phyloP scores from a whole-genome alignment of 2,329 filamentous ascomycete genomes.

The Chaetothyriales sp. region DNA sequence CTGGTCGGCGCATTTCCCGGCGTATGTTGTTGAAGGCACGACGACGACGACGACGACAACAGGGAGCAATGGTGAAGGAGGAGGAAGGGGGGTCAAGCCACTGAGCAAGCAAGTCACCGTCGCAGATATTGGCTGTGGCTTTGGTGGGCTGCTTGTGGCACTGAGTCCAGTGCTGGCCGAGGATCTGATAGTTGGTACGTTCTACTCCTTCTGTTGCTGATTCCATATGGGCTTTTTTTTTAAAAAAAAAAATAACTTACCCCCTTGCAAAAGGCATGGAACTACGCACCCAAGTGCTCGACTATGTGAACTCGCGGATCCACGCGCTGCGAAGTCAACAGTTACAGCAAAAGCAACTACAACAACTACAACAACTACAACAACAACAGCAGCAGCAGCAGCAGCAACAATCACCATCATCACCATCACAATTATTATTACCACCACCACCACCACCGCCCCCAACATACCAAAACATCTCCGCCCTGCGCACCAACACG shows the following conservation, averaged over 20 bases:
- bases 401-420: conserved; percentile 4
- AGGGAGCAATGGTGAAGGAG: conserved; percentile 7
- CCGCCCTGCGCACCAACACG: conserved; percentile 78
- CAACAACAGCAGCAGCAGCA: conserved; percentile 40
- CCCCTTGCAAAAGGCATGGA: conserved; percentile 54
- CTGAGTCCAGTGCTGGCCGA: conserved; percentile 68
- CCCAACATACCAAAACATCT: conserved; percentile 88
- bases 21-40: conserved; percentile 39
- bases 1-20: conserved; percentile 73
- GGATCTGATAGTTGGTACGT: conserved; percentile 63
- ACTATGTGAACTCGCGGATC: conserved; percentile 80
- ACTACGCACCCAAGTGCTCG: conserved; percentile 76
- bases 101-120: conserved; percentile 46
- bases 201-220: no score
- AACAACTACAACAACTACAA: conserved; percentile 31
- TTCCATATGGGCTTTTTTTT: no score
- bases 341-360: conserved; percentile 32
- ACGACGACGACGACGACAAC: no score
- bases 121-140: conserved; percentile 93
- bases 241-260: not conserved
- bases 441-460: conserved; percentile 11
- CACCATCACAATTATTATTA: not conserved
- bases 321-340: conserved; percentile 52
- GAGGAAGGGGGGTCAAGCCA: not conserved
- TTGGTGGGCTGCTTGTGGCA: conserved; percentile 78